phyloP scores from a whole-genome alignment of 352 stramenopile genomes.

The Phytophthora citricola region DNA sequence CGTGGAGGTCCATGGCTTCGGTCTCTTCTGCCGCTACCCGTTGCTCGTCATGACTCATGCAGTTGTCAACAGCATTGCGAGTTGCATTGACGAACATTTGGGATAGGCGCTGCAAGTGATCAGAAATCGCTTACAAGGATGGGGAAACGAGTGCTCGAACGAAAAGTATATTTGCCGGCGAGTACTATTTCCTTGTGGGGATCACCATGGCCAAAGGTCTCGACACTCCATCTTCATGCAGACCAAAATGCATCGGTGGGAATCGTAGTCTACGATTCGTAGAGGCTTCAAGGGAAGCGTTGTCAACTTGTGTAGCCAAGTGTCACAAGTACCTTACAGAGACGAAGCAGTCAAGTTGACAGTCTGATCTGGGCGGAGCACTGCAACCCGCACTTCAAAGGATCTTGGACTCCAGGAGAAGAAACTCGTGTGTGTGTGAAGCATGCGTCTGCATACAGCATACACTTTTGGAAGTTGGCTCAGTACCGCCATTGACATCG shows the following conservation, averaged over 20 bases:
- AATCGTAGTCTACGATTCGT: neutral
- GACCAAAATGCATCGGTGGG: neutral
- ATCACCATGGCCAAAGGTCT: neutral
- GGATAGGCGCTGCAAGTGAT: constrained; percentile 32
- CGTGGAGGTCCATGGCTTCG: constrained; percentile 32
- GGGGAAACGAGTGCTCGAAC: neutral
- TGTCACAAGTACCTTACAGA: constrained; percentile 35
- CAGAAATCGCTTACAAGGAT: constrained; percentile 18
- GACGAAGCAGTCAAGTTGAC: constrained; percentile 13
- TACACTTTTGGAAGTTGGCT: too few relatives aligned
- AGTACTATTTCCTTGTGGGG: neutral
- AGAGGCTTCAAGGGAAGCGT: constrained; percentile 6
- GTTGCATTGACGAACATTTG: neutral
- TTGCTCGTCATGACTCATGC: constrained; percentile 8
- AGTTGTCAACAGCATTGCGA: neutral
- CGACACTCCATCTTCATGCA: neutral
- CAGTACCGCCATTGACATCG: too few relatives aligned
- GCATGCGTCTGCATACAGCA: too few relatives aligned
- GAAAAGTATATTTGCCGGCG: constrained; percentile 16
- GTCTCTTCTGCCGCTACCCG: constrained; percentile 14
- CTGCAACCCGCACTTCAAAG: neutral
- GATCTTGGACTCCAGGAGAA: too few relatives aligned
- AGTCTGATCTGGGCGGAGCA: constrained; percentile 7
- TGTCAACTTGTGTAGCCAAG: constrained; percentile 38
- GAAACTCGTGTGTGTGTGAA: too few relatives aligned